Evolutionary conservation across 2,329 filamentous ascomycete species (phyloP), one percentile per base, ranked within the genome.

Genomic region (Canariomyces notabilis): DNA sequence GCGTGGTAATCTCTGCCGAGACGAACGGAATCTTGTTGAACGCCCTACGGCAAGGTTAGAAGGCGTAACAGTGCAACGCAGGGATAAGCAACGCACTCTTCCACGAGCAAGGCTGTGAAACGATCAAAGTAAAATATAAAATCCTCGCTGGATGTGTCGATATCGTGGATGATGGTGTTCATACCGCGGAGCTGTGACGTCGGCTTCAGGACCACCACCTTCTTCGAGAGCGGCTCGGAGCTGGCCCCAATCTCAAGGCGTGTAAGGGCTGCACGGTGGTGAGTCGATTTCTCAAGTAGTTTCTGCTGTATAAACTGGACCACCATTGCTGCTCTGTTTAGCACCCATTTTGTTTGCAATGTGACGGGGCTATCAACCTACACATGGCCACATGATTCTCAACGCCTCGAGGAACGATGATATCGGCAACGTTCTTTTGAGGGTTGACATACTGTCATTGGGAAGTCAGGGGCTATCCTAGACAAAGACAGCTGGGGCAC

Each of bases 111-210:
- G n/a, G 86, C 81, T 2, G 87, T 82, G 31, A 97, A 73, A 31
- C 93, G 80, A 66, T 98, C 89, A 65, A 97, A 96, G 67, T 97
- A 97, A 67, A 97, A 97, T 52, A 95, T 88, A 63, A 96, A 97
- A 58, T 97, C 90, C 62, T 95, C 91, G 34, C 87, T 78, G 6
- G 77, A 73, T 0, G 89, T 91, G 38, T 82, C 77, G 15, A 87
- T 84, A 57, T 93, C 79, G 61, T 94, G 85, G 33, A 98, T 79
- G 46, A 96, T 86, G 0, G 90, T 96, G 63, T 88, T 90, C 79
- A 98, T 95, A 37, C 83, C 90, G 46, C 75, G 76, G 44, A 96
- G 75, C 65, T 98, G 93, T 7, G 83, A 78, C 1, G 87, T 95
- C 51, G 87, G 77, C 35, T 83, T 74, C 46, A 97, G 70, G 14